Percentiles rank a stretch among this genome's conserved stretches.
Evolutionary conservation across 768 basidiomycete species (phyloP).

Genomic region (Termitomyces sp.): DNA sequence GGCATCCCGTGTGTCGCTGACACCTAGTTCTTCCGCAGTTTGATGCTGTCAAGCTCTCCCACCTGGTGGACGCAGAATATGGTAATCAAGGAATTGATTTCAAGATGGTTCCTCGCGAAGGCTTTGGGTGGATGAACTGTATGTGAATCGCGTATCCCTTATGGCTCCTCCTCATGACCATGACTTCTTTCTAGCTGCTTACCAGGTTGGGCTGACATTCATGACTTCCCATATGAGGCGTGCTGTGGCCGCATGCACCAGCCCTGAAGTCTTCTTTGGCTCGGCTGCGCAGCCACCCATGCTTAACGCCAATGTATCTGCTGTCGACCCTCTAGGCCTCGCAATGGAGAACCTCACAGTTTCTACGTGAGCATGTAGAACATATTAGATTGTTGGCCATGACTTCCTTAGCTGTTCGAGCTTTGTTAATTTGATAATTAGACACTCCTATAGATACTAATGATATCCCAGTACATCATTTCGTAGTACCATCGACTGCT

Average conservation of each 20-base stretch:
- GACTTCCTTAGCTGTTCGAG: neutral
- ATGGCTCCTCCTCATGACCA: neutral
- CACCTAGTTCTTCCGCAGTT: slow-evolving; percentile 42
- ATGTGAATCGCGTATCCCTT: slow-evolving; percentile 19
- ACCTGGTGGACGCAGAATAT: slow-evolving; percentile 96
- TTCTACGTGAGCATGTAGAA: slow-evolving; percentile 1
- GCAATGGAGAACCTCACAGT: slow-evolving; percentile 53
- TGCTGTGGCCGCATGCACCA: slow-evolving; percentile 91
- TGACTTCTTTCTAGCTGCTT: slow-evolving; percentile 57
- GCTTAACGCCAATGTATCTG: slow-evolving; percentile 29
- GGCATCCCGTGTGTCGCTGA: neutral
- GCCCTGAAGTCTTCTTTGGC: slow-evolving; percentile 86
- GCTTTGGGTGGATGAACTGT: slow-evolving; percentile 99
- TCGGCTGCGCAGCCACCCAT: slow-evolving; percentile 33
- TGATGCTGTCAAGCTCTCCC: slow-evolving; percentile 92
- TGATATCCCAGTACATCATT: slow-evolving; percentile 2
- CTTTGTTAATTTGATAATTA: neutral
- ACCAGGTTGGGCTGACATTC: slow-evolving; percentile 95
- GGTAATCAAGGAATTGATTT: slow-evolving; percentile 97
- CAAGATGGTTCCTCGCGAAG: slow-evolving; percentile 94
- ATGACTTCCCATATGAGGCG: slow-evolving; percentile 91
- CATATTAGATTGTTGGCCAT: neutral
- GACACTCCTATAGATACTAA: neutral
- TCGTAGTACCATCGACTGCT: slow-evolving; percentile 4
- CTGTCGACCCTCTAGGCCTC: slow-evolving; percentile 53